These are phyloP conservation scores for Peronospora farinosa DNA, from an alignment of 352 stramenopile species.

Conservation along the genomic window DNA sequence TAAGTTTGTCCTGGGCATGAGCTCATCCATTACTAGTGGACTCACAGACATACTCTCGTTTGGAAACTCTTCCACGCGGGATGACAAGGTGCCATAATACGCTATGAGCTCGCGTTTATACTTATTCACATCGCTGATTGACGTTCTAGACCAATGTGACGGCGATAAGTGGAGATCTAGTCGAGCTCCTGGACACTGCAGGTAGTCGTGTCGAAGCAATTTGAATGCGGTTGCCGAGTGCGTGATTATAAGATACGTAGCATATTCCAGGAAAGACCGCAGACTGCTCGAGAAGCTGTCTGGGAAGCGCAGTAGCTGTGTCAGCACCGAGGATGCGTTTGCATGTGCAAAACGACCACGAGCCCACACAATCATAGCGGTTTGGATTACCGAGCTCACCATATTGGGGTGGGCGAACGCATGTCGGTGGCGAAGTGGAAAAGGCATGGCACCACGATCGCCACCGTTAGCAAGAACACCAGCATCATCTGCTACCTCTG, in stretches of 20 bases:
- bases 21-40: slow-evolving; percentile 17
- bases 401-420: slow-evolving; percentile 17
- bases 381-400: slow-evolving; percentile 40
- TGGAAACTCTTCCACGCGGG: slow-evolving; percentile 13
- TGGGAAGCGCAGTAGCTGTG: slow-evolving; percentile 31
- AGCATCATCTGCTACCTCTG: slow-evolving; percentile 7
- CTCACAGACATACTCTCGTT: slow-evolving; percentile 10
- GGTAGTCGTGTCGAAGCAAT: slow-evolving; percentile 52
- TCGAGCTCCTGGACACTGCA: slow-evolving; percentile 21
- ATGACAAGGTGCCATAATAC: slow-evolving; percentile 31
- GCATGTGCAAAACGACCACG: slow-evolving; percentile 38
- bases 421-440: slow-evolving; percentile 19
- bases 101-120: slow-evolving; percentile 38
- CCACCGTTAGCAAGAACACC: slow-evolving; percentile 5
- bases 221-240: slow-evolving; percentile 32
- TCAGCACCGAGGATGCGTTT: slow-evolving; percentile 26
- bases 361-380: slow-evolving; percentile 33
- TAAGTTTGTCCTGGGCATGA: slow-evolving; percentile 43
- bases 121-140: slow-evolving; percentile 29
- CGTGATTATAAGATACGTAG: slow-evolving; percentile 44
- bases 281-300: slow-evolving; percentile 34
- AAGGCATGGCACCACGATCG: slow-evolving; percentile 4
- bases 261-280: slow-evolving; percentile 61
- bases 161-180: slow-evolving; percentile 9
- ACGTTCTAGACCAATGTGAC: slow-evolving; percentile 10